Percentiles rank a stretch among this genome's conserved stretches.
Conservation (phyloP, 768 basidiomycete genomes). For the Pilatotrama ljubarskyi region DNA sequence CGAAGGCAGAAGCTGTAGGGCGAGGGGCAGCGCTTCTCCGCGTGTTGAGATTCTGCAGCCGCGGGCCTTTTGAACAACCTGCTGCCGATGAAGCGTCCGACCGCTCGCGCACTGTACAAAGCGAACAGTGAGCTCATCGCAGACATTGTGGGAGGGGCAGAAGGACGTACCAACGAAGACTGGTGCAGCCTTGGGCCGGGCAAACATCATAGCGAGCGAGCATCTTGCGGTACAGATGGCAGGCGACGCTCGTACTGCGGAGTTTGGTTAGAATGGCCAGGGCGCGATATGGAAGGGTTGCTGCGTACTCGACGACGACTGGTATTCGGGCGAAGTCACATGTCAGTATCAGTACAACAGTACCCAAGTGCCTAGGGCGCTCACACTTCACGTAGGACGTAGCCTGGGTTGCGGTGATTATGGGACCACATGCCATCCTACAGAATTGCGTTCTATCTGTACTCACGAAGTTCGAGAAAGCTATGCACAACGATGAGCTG, state of each 20-base stretch:
- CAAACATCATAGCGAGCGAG: background rate
- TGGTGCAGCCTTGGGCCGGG: background rate
- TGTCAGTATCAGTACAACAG: background rate
- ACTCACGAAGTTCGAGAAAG: background rate
- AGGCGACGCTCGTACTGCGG: background rate
- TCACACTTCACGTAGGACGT: background rate
- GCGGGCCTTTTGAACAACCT: background rate
- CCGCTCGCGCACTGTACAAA: too few relatives aligned
- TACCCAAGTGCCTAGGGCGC: background rate
- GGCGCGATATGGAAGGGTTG: too few relatives aligned
- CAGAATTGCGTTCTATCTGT: too few relatives aligned
- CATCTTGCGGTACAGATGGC: constrained; percentile 15
- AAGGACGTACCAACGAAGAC: background rate
- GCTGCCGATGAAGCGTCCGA: background rate
- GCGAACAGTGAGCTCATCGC: background rate
- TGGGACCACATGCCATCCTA: too few relatives aligned
- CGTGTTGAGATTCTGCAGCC: too few relatives aligned
- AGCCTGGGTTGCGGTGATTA: background rate
- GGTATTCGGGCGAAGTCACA: background rate
- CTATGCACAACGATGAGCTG: background rate
- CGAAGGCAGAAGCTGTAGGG: background rate
- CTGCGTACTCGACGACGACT: constrained; percentile 3
- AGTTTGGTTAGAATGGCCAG: background rate
- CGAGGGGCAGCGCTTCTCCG: too few relatives aligned
- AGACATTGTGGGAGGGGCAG: background rate